Percentiles rank a stretch among this genome's conserved stretches.
These are phyloP conservation scores for Penicillium dipodomyicola DNA, from an alignment of 495 filamentous ascomycete species.

Conservation along the genomic window DNA sequence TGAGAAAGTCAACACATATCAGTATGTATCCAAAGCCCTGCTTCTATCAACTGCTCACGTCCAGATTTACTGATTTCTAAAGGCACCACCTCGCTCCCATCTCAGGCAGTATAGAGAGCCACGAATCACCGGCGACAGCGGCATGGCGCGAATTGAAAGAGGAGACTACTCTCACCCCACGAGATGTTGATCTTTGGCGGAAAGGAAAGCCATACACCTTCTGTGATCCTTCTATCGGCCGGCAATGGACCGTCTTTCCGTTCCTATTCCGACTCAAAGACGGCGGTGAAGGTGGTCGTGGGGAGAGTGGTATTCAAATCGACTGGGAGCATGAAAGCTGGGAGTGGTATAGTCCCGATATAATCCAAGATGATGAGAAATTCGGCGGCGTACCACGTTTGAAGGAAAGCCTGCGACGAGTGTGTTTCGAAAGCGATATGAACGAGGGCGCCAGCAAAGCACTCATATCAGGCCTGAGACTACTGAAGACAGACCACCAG, in stretches of 20 bases:
- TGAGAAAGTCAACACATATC: slow-evolving; percentile 55
- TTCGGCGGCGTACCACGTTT: slow-evolving; percentile 56
- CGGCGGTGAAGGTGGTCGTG: slow-evolving; percentile 16
- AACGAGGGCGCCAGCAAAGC: slow-evolving; percentile 37
- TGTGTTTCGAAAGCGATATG: slow-evolving; percentile 54
- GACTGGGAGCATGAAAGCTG: slow-evolving; percentile 65
- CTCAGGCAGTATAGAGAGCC: slow-evolving; percentile 55
- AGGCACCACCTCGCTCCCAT: slow-evolving; percentile 57
- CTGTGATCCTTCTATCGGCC: slow-evolving; percentile 47
- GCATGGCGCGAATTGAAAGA: slow-evolving; percentile 63
- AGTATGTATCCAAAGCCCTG: slow-evolving; percentile 24
- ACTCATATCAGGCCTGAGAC: slow-evolving; percentile 45
- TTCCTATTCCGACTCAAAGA: slow-evolving; percentile 57
- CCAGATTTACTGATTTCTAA: neutral
- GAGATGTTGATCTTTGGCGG: slow-evolving; percentile 50
- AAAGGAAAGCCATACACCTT: slow-evolving; percentile 60
- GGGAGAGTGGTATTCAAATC: slow-evolving; percentile 46
- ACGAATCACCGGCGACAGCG: slow-evolving; percentile 51
- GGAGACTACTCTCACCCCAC: slow-evolving; percentile 54
- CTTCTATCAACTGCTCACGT: neutral
- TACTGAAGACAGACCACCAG: slow-evolving; percentile 50
- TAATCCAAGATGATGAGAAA: slow-evolving; percentile 36
- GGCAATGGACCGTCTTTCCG: slow-evolving; percentile 62
- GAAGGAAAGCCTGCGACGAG: slow-evolving; percentile 52
- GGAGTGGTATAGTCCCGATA: slow-evolving; percentile 53